Evolutionary conservation across 495 filamentous ascomycete genomes (phyloP), one percentile per base, ranked within the genome.

Genomic region (Penicillium ucsense): DNA sequence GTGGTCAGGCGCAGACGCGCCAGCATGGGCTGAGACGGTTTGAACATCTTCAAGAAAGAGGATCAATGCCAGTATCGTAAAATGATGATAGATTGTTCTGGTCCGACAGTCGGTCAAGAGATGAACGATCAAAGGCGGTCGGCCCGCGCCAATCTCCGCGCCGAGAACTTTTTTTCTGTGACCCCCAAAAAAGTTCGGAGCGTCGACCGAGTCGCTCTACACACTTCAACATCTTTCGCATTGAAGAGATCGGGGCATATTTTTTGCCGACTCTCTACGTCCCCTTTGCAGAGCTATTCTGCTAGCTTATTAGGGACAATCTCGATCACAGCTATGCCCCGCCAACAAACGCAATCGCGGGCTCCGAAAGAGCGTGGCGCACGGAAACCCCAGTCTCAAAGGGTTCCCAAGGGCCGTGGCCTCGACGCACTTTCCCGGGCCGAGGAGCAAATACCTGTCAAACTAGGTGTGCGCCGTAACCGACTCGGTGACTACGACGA

Each of bases 401-500:
- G 76, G 52, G 63, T 64, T 45, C 80, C 77, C 50, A 59, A 57
- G 45, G 70, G 74, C 41, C 83, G 82, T 43, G 80, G 79, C 5
- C 74, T 94, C 34, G 81, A 96, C 61, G 92, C 92, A 32, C 85
- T 94, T 52, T 74, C 91, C 35, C 86, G 92, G 56, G 92, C 92
- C 34, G 79, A 82, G 35, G 72, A 80, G 37, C 66, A 85, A 46
- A 70, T 69, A 46, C 73, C 75, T 3, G 68, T 68, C 3, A 72
- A 66, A 31, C 41, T 67, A 3, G 76, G 76, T 50, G 64, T 83
- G 12, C 66, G 72, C 44, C 69, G 73, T 48, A 71, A 74, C 55
- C 77, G 84, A 31, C 67, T 84, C 9, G 83, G 84, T 27, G 72
- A 76, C 46, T 61, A 67, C 9, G 76, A 84, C 43, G 79, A 77